phyloP scores from a whole-genome alignment of 2,329 filamentous ascomycete species.

The Pseudocercospora musae region DNA sequence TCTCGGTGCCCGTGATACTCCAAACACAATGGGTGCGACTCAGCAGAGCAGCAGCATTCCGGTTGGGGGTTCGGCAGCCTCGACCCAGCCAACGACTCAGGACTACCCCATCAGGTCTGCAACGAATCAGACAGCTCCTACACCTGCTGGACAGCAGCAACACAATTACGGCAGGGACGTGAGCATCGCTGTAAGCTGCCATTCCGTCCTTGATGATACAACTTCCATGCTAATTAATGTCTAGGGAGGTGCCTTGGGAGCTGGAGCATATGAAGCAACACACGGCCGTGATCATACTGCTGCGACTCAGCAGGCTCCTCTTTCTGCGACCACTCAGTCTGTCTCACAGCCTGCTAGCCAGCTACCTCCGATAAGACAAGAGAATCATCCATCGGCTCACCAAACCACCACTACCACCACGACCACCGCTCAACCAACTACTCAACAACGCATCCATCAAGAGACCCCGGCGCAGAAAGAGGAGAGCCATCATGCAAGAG shows the following conservation, averaged over 20 bases:
- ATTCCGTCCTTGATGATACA: background rate
- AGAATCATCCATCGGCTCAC: background rate
- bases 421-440: background rate
- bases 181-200: constrained; percentile 22
- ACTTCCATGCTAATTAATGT: background rate
- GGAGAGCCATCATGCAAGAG: background rate
- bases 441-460: background rate
- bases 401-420: background rate
- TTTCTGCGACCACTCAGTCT: background rate
- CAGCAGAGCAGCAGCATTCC: constrained; percentile 2
- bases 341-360: background rate
- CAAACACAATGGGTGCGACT: background rate
- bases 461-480: background rate
- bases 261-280: constrained; percentile 10
- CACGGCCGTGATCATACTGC: background rate
- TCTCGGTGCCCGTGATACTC: background rate
- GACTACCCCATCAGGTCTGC: background rate
- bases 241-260: constrained; percentile 29
- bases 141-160: background rate
- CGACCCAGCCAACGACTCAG: background rate
- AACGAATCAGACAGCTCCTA: background rate
- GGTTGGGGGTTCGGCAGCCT: background rate
- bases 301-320: background rate
- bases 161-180: constrained; percentile 34
- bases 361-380: background rate